Base-by-base conservation (phyloP, 768 basidiomycete genomes). In the Daedalea quercina region DNA sequence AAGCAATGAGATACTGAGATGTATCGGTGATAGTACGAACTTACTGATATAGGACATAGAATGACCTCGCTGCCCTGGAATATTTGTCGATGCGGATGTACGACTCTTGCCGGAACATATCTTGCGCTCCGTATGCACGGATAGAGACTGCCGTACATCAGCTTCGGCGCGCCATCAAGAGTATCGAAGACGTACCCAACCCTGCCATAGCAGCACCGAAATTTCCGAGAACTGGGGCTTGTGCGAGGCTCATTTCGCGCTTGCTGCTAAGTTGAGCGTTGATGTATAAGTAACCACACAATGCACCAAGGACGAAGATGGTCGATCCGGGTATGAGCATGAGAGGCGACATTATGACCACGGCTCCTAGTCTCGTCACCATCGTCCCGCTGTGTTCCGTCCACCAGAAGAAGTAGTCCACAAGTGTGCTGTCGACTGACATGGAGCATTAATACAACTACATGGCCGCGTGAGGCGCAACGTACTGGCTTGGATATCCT, bases 241-340 rank as follows among this genome's bases (percentile, higher is more conserved):
- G 71, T 2, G 73, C 72, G 50, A 76, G 77, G 47, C 73, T 76
- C 77, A 77, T 76, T 61, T 81, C 77, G 13, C 80, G 70, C 66
- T 82, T 82, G 56, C 80, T 74, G 4, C 76, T 72, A 15, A 82
- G 69, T 59, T 84, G 81, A 6, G 77, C 76, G 54, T 74, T 73
- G 60, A 82, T 81, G 64, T 81, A 82, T 15, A 81, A 59, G 44
- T 76, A 73, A 13, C 78, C 79, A 20, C 73, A 60, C 57, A 71
- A 65, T 23, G 58, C 69, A 15, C 77, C 79, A 3, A 78, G 2
- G 12, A 71, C 51, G 20, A 67, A 58, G 8, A 77, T 57, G 3
- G 66, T 23, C 9, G 69, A 44, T 9, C 75, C 74, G 0, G 76
- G 75, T 6, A 74, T 35, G n/a, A 71, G 50, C 61, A 77, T 76